These are phyloP conservation scores for Prasinococcaceae sp. DNA, from an alignment of 139 green algal genomes.

Conservation along the genomic window DNA sequence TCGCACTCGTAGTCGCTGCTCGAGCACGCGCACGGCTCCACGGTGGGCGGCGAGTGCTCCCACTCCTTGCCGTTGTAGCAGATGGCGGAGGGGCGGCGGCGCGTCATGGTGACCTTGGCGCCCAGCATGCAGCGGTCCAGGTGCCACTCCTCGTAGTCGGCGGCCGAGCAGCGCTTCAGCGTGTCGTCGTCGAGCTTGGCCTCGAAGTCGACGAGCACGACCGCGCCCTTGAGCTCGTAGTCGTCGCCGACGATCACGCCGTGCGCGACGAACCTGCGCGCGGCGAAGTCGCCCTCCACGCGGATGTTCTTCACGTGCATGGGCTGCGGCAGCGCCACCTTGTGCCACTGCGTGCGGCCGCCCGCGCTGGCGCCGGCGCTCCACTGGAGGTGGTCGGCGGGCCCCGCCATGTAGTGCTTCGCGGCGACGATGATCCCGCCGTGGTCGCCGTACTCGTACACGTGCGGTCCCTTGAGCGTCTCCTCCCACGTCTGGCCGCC, in stretches of 20 bases:
- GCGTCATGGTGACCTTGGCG: slow-evolving; percentile 20
- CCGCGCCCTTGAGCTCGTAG: neutral
- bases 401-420: slow-evolving; percentile 31
- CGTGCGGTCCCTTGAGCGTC: slow-evolving; percentile 51
- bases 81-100: slow-evolving; percentile 28
- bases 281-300: slow-evolving; percentile 30
- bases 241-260: slow-evolving; percentile 22
- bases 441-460: slow-evolving; percentile 85
- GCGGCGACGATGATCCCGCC: slow-evolving; percentile 77
- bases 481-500: slow-evolving; percentile 77
- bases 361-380: neutral
- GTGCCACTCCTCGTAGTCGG: slow-evolving; percentile 31
- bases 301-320: slow-evolving; percentile 82
- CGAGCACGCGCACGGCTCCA: slow-evolving; percentile 35
- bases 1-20: slow-evolving; percentile 67
- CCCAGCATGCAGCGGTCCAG: slow-evolving; percentile 23
- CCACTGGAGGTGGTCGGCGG: slow-evolving; percentile 25
- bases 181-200: neutral
- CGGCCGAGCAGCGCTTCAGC: slow-evolving; percentile 8
- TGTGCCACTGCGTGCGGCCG: neutral
- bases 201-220: slow-evolving; percentile 12
- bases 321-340: slow-evolving; percentile 10
- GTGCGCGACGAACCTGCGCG: slow-evolving; percentile 74
- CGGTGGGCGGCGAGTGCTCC: slow-evolving; percentile 7
- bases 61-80: slow-evolving; percentile 54